Conservation (phyloP, 805 yeast genomes). For the Lipomyces japonicus region DNA sequence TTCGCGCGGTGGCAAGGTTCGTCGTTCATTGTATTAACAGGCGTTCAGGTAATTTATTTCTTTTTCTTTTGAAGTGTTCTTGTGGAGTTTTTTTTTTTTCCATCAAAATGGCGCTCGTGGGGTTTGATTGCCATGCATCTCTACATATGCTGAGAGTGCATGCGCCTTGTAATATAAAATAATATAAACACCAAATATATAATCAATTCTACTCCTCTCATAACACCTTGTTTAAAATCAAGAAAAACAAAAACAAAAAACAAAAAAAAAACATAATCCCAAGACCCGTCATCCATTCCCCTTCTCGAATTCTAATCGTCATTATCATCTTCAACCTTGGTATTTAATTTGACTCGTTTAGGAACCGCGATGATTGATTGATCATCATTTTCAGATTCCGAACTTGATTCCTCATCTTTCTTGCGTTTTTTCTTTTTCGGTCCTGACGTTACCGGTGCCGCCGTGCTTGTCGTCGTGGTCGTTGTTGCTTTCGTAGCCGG, state of each 20-base stretch:
- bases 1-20: constrained; percentile 24
- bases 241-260: background rate
- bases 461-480: background rate
- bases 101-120: too few relatives aligned
- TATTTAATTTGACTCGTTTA: constrained; percentile 18
- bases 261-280: background rate
- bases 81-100: too few relatives aligned
- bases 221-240: background rate
- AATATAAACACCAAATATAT: too few relatives aligned
- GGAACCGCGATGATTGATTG: constrained; percentile 8
- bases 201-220: too few relatives aligned
- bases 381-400: constrained; percentile 12
- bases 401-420: constrained; percentile 22
- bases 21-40: too few relatives aligned
- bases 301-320: background rate
- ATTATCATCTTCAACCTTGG: constrained; percentile 19
- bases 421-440: constrained; percentile 23
- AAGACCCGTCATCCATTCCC: background rate
- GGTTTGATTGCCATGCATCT: too few relatives aligned
- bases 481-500: background rate
- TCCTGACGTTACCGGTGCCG: background rate
- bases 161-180: too few relatives aligned
- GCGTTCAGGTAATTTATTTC: too few relatives aligned
- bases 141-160: too few relatives aligned
- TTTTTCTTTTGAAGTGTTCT: too few relatives aligned